Conservation (phyloP, 768 basidiomycete genomes). For the Pleurotus tuber-regium region DNA sequence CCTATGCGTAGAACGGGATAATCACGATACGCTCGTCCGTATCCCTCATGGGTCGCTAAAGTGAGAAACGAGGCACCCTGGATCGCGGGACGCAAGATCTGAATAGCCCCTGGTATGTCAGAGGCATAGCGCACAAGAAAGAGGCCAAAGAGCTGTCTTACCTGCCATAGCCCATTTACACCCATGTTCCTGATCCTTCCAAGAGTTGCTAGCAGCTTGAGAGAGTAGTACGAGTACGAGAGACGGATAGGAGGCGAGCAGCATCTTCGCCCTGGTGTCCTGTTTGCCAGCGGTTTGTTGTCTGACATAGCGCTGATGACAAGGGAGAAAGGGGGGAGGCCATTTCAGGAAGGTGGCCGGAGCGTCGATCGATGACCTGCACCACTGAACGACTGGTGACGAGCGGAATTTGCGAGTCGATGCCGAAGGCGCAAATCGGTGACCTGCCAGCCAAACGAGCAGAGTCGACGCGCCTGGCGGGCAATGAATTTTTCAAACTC, state of each 20-base stretch:
- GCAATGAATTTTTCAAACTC: neutral
- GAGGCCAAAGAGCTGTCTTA: neutral
- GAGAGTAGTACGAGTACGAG: neutral
- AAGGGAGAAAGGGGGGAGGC: neutral
- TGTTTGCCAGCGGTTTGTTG: neutral
- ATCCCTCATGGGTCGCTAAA: constrained; percentile 31
- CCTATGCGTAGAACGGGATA: constrained; percentile 32
- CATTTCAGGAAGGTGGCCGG: neutral
- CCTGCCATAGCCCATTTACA: constrained; percentile 14
- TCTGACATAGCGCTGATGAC: neutral
- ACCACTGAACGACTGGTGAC: neutral
- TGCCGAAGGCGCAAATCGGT: neutral
- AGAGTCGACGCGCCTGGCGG: neutral
- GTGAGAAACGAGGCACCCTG: constrained; percentile 29
- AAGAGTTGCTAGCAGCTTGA: neutral
- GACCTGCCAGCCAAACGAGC: neutral
- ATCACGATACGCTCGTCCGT: constrained; percentile 26
- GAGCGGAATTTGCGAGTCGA: neutral
- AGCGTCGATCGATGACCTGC: neutral
- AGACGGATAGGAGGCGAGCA: neutral
- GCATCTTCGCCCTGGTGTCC: neutral
- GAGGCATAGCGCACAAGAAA: neutral
- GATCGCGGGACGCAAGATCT: constrained; percentile 33
- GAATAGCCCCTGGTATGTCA: too few relatives aligned
- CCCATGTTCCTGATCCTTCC: constrained; percentile 12